Conservation (phyloP, 108 stramenopile species). For the Fistulifera pelliculosa region DNA sequence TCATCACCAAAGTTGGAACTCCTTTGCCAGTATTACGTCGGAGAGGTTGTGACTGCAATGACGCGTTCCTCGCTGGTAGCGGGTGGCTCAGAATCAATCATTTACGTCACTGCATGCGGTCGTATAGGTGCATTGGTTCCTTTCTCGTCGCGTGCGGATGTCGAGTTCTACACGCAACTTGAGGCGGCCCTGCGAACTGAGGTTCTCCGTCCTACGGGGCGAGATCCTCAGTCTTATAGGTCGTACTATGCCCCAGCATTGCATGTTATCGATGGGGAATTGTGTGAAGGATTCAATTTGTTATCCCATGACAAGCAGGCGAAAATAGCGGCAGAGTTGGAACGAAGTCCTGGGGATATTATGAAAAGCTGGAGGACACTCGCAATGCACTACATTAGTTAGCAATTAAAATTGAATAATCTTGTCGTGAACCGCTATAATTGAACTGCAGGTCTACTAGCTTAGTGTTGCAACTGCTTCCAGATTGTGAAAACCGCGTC, state of each 20-base stretch:
- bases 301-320: conserved; percentile 72
- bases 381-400: conserved; percentile 55
- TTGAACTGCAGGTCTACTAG: too few relatives aligned
- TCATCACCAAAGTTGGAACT: conserved; percentile 80
- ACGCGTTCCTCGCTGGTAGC: conserved; percentile 84
- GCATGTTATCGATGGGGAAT: conserved; percentile 93
- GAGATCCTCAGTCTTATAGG: conserved; percentile 92
- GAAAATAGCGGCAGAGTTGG: conserved; percentile 82
- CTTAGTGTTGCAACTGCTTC: too few relatives aligned
- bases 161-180: conserved; percentile 90
- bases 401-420: not conserved
- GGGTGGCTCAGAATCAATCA: conserved; percentile 81
- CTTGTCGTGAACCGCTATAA: not conserved
- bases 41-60: conserved; percentile 91
- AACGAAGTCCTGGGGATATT: conserved; percentile 87
- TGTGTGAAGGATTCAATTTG: conserved; percentile 82
- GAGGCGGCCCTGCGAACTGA: conserved; percentile 85
- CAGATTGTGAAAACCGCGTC: too few relatives aligned
- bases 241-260: conserved; percentile 90
- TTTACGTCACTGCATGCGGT: conserved; percentile 90
- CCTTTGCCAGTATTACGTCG: conserved; percentile 81
- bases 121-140: conserved; percentile 89
- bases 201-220: conserved; percentile 66
- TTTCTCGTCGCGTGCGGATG: conserved; percentile 87
- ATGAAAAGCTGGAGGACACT: conserved; percentile 93